These are phyloP conservation scores for Alloascoidea africana DNA, from an alignment of 805 yeast species.

Conservation along the genomic window DNA sequence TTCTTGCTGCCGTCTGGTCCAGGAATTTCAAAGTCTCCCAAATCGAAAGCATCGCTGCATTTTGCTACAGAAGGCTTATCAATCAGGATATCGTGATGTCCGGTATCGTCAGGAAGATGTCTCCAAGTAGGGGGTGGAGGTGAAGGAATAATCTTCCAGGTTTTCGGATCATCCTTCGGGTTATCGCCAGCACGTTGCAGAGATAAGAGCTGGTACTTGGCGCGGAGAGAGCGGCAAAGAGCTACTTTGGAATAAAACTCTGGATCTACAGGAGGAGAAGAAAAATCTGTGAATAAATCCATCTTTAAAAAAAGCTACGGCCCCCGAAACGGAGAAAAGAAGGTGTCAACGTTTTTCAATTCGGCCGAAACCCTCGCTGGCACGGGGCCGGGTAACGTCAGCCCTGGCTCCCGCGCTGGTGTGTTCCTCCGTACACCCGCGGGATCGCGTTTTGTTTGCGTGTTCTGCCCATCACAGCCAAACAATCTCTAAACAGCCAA, in stretches of 20 bases:
- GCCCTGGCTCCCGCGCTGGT: too few relatives aligned
- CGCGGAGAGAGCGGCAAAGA: constrained; percentile 57
- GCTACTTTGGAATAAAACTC: constrained; percentile 47
- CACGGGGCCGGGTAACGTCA: too few relatives aligned
- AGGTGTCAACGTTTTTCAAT: too few relatives aligned
- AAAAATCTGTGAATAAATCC: too few relatives aligned
- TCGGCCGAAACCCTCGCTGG: too few relatives aligned
- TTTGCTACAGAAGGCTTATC: constrained; percentile 27
- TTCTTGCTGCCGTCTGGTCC: constrained; percentile 23
- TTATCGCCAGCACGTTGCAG: constrained; percentile 61
- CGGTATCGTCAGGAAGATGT: constrained; percentile 21
- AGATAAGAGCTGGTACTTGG: constrained; percentile 57
- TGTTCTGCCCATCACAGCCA: too few relatives aligned
- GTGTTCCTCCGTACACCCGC: too few relatives aligned
- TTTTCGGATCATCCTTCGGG: constrained; percentile 57
- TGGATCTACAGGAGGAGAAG: too few relatives aligned
- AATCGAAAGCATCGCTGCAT: constrained; percentile 38
- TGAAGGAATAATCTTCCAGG: constrained; percentile 79
- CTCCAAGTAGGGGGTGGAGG: constrained; percentile 91
- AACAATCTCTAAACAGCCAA: too few relatives aligned
- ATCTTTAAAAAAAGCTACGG: too few relatives aligned
- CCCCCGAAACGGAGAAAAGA: too few relatives aligned
- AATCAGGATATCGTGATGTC: constrained; percentile 22
- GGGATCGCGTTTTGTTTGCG: too few relatives aligned
- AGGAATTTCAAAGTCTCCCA: constrained; percentile 41